Percentiles rank a stretch among this genome's conserved stretches.
phyloP scores from a whole-genome alignment of 164 flowering plant genomes.

The Magnolia kwangsiensis region DNA sequence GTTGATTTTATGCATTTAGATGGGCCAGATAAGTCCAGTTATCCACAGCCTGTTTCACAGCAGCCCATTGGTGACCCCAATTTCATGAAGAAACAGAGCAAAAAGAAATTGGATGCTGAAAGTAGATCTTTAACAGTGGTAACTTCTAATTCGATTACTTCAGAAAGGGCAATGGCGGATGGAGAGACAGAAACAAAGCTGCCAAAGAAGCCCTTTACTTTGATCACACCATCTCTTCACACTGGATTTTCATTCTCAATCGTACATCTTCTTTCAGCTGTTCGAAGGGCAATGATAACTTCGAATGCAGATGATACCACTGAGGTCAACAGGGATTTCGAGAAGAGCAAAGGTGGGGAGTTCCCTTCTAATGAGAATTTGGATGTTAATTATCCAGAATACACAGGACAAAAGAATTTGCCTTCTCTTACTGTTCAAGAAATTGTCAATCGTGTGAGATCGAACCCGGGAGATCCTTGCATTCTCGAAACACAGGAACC shows the following conservation, averaged over 20 bases:
- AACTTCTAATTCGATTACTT: slow-evolving; percentile 28
- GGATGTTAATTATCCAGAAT: slow-evolving; percentile 26
- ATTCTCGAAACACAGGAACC: slow-evolving; percentile 79
- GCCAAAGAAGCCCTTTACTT: slow-evolving; percentile 59
- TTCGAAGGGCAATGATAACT: slow-evolving; percentile 78
- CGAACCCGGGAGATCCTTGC: slow-evolving; percentile 91
- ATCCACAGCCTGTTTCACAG: slow-evolving; percentile 25
- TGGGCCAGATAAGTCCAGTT: slow-evolving; percentile 34
- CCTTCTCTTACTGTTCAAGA: slow-evolving; percentile 83
- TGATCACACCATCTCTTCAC: slow-evolving; percentile 86
- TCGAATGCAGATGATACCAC: slow-evolving; percentile 53
- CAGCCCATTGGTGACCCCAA: slow-evolving; percentile 33
- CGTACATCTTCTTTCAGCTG: slow-evolving; percentile 93
- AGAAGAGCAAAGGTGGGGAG: slow-evolving; percentile 21
- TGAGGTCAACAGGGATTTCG: slow-evolving; percentile 34
- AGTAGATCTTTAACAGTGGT: slow-evolving; percentile 29
- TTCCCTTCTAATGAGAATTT: slow-evolving; percentile 18
- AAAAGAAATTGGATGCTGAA: slow-evolving; percentile 46
- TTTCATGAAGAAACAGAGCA: slow-evolving; percentile 46
- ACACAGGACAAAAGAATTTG: slow-evolving; percentile 24
- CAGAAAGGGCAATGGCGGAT: slow-evolving; percentile 41
- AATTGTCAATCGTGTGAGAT: slow-evolving; percentile 76
- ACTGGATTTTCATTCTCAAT: slow-evolving; percentile 88
- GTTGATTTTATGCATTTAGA: slow-evolving; percentile 29
- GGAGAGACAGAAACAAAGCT: slow-evolving; percentile 57